Evolutionary conservation across 78 protist species (phyloP).

Genomic region (Dictyostelium intermedium): DNA sequence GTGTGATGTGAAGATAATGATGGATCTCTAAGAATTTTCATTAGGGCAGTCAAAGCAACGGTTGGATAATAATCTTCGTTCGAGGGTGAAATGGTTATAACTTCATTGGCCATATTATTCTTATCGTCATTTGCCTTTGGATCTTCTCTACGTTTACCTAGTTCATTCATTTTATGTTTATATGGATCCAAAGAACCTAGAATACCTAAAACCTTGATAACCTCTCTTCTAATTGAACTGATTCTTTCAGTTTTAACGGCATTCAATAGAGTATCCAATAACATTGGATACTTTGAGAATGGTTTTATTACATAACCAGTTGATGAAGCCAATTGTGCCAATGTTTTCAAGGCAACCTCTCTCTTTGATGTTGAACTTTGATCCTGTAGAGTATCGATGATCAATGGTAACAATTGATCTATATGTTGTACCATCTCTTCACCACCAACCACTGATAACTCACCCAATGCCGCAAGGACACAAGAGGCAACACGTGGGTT

Average conservation of each 20-base stretch:
- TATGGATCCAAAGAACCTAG: slow-evolving; percentile 98
- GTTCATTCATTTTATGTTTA: slow-evolving; percentile 79
- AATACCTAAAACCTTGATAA: slow-evolving; percentile 94
- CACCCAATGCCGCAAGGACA: slow-evolving; percentile 90
- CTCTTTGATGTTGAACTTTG: slow-evolving; percentile 74
- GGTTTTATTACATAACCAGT: slow-evolving; percentile 95
- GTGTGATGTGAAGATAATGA: slow-evolving; percentile 80
- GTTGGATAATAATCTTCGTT: slow-evolving; percentile 93
- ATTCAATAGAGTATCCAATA: slow-evolving; percentile 84
- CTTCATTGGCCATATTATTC: not conserved
- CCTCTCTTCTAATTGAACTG: slow-evolving; percentile 68
- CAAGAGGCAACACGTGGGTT: slow-evolving; percentile 75
- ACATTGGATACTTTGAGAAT: slow-evolving; percentile 86
- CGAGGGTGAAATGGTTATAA: slow-evolving; percentile 69
- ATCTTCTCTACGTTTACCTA: slow-evolving; percentile 71
- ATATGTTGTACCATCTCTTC: slow-evolving; percentile 80
- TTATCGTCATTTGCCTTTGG: slow-evolving; percentile 43
- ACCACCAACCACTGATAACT: slow-evolving; percentile 90
- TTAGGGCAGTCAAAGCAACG: slow-evolving; percentile 89
- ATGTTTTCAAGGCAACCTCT: slow-evolving; percentile 89
- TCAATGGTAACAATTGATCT: slow-evolving; percentile 86
- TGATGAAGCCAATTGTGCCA: slow-evolving; percentile 88
- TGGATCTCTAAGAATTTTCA: slow-evolving; percentile 91
- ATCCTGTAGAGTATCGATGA: slow-evolving; percentile 93
- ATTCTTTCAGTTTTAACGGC: slow-evolving; percentile 75